phyloP scores from a whole-genome alignment of 2,329 filamentous ascomycete genomes.

The Plectosphaerella sp. region DNA sequence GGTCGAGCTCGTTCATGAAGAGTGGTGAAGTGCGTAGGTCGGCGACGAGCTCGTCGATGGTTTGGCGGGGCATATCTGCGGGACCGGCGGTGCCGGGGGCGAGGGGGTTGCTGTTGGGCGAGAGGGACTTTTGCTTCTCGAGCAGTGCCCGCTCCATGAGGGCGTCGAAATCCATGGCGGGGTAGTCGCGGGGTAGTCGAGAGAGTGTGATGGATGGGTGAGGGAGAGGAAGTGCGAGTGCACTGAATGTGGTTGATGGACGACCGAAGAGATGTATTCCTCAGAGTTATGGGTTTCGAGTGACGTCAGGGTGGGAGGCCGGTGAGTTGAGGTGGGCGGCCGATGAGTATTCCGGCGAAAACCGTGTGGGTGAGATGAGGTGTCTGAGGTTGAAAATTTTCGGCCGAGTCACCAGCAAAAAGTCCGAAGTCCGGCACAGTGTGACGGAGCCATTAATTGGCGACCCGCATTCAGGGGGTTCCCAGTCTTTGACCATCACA shows the following conservation, averaged over 20 bases:
- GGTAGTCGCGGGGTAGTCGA: neutral
- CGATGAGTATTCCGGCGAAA: neutral
- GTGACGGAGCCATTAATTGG: neutral
- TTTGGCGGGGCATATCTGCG: neutral
- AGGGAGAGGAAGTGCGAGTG: no score
- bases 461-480: neutral
- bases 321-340: neutral
- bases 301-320: neutral
- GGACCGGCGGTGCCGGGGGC: neutral
- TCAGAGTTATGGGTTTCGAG: neutral
- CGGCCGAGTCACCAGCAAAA: neutral
- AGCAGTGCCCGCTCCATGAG: conserved; percentile 32
- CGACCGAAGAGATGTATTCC: no score
- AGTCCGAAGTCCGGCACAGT: neutral
- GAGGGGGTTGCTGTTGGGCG: no score
- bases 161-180: conserved; percentile 34
- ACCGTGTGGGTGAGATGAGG: neutral
- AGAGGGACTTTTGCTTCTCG: conserved; percentile 1
- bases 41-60: conserved; percentile 47
- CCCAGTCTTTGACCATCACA: neutral
- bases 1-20: conserved; percentile 92
- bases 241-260: no score
- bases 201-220: no score
- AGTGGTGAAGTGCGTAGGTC: conserved; percentile 66
- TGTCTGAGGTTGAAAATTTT: neutral